Evolutionary conservation across 352 stramenopile species (phyloP).

Genomic region (Phytophthora sojae): DNA sequence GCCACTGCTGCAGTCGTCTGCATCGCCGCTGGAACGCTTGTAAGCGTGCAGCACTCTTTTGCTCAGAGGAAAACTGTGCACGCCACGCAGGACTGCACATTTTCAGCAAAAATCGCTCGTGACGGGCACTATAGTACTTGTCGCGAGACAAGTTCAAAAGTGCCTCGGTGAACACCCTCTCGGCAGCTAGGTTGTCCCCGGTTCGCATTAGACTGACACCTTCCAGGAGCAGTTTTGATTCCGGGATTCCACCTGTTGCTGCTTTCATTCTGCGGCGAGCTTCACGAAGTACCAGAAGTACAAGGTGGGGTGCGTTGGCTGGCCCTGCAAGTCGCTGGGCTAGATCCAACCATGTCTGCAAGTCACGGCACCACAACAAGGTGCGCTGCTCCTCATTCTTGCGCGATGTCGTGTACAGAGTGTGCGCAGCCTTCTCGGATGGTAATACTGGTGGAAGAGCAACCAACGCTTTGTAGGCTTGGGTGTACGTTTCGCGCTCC

Average conservation of each 20-base stretch:
- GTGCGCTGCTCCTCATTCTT: slow-evolving; percentile 70
- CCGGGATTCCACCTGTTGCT: slow-evolving; percentile 11
- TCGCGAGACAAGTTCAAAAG: slow-evolving; percentile 38
- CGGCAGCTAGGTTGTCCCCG: slow-evolving; percentile 38
- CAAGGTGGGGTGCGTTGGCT: slow-evolving; percentile 59
- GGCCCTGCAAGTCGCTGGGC: slow-evolving; percentile 46
- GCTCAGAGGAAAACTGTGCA: slow-evolving; percentile 50
- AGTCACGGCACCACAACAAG: slow-evolving; percentile 63
- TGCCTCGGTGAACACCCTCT: slow-evolving; percentile 39
- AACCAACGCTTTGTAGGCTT: slow-evolving; percentile 72
- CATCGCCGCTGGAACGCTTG: slow-evolving; percentile 36
- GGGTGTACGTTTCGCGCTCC: slow-evolving; percentile 52
- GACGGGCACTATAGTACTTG: slow-evolving; percentile 50
- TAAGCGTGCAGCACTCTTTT: slow-evolving; percentile 42
- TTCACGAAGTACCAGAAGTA: slow-evolving; percentile 37
- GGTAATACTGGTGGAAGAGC: slow-evolving; percentile 46
- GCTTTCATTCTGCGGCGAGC: slow-evolving; percentile 21
- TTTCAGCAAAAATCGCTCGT: slow-evolving; percentile 58
- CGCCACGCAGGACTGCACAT: slow-evolving; percentile 52
- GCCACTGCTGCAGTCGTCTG: slow-evolving; percentile 26
- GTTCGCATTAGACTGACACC: slow-evolving; percentile 50
- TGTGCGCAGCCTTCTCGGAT: slow-evolving; percentile 67
- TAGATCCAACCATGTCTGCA: slow-evolving; percentile 69
- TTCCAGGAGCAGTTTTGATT: slow-evolving; percentile 53
- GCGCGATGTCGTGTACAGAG: slow-evolving; percentile 66